Evolutionary conservation across 352 stramenopile genomes (phyloP).

Genomic region (Phytophthora cactorum): DNA sequence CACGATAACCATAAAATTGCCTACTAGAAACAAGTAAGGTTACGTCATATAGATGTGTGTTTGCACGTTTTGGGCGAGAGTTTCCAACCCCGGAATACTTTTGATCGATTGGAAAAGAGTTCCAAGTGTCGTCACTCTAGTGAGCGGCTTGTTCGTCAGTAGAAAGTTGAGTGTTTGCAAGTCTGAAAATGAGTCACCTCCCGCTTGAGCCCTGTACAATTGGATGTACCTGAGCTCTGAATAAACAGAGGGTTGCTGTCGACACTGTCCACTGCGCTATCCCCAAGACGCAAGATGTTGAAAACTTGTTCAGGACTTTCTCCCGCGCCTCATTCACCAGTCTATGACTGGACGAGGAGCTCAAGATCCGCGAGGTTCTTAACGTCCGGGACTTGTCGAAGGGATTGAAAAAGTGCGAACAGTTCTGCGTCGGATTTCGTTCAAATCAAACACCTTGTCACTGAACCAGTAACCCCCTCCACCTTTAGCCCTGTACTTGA

Average conservation of each 20-base stretch:
- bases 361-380: background rate
- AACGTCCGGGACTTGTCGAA: background rate
- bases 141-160: too few species aligned
- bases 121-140: background rate
- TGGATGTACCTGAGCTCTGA: background rate
- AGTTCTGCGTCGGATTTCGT: background rate
- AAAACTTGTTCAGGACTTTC: background rate
- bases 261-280: background rate
- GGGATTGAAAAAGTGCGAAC: constrained; percentile 3
- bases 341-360: background rate
- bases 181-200: background rate
- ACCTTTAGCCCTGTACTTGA: background rate
- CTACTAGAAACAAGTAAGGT: too few species aligned
- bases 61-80: background rate
- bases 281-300: background rate
- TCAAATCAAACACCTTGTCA: background rate
- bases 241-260: background rate
- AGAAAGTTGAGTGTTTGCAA: background rate
- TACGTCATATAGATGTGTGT: background rate
- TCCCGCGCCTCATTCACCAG: constrained; percentile 1
- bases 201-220: background rate
- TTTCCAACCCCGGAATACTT: background rate
- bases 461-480: background rate
- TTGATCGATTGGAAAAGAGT: background rate
- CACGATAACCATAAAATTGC: too few species aligned